phyloP scores from a whole-genome alignment of 805 yeast genomes.

The Metschnikowia matae region DNA sequence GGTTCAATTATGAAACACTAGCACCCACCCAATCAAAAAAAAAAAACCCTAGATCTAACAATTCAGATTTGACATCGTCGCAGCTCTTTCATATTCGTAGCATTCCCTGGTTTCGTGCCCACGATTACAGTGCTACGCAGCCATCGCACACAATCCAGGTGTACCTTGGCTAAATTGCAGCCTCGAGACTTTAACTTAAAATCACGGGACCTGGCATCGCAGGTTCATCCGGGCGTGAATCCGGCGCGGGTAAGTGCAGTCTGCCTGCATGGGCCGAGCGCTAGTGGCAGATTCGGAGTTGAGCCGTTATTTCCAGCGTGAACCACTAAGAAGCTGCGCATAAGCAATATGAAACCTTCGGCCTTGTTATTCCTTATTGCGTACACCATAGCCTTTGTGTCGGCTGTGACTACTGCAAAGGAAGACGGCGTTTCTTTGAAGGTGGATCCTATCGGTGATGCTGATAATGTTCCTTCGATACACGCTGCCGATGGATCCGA shows the following conservation, averaged over 20 bases:
- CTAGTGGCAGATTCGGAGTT: background rate
- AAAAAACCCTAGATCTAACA: too few relatives aligned
- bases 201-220: background rate
- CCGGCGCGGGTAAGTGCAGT: background rate
- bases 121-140: background rate
- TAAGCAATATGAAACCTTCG: constrained; percentile 8
- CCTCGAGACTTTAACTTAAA: background rate
- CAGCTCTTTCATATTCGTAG: too few relatives aligned
- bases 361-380: constrained; percentile 7
- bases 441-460: constrained; percentile 10
- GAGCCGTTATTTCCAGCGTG: background rate
- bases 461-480: constrained; percentile 10
- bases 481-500: constrained; percentile 2
- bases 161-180: background rate
- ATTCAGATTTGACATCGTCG: too few relatives aligned
- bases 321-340: background rate
- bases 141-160: background rate
- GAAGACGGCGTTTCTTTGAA: constrained; percentile 3
- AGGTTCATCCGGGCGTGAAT: background rate
- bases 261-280: background rate
- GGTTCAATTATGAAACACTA: too few relatives aligned
- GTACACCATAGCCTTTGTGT: constrained; percentile 6
- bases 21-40: too few relatives aligned
- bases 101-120: too few relatives aligned
- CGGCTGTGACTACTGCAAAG: background rate